A percentile compares a stretch with the other conserved stretches of the same genome.
phyloP scores from a whole-genome alignment of 2,329 filamentous ascomycete species.

The Moelleriella libera region DNA sequence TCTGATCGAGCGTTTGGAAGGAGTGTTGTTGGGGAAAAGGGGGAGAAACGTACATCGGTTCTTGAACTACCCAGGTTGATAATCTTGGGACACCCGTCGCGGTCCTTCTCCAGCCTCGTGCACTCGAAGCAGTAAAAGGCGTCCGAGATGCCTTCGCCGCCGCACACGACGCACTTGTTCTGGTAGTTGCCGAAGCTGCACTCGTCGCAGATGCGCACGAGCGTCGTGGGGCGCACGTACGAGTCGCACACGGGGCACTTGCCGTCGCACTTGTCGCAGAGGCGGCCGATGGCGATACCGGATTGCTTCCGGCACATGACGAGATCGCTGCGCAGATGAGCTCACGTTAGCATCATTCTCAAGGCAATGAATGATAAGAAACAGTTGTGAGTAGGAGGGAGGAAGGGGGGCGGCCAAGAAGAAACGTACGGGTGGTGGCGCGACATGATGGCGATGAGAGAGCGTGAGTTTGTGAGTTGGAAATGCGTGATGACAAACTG shows the following conservation, averaged over 20 bases:
- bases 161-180: constrained; percentile 98
- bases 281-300: constrained; percentile 92
- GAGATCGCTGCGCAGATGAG: constrained; percentile 51
- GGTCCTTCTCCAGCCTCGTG: constrained; percentile 88
- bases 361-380: too few relatives aligned
- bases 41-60: constrained; percentile 57
- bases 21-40: background rate
- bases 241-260: constrained; percentile 99
- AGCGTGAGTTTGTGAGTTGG: background rate
- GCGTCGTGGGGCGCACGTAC: constrained; percentile 93
- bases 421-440: constrained; percentile 75
- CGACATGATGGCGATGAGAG: constrained; percentile 45
- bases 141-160: constrained; percentile 93
- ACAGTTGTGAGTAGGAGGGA: background rate
- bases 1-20: background rate
- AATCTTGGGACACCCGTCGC: constrained; percentile 97
- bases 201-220: constrained; percentile 97
- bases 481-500: background rate
- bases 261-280: constrained; percentile 99
- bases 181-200: constrained; percentile 99
- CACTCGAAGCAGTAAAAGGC: constrained; percentile 99
- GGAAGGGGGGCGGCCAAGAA: background rate
- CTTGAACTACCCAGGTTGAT: constrained; percentile 93
- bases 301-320: constrained; percentile 99
- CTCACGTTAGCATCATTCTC: constrained; percentile 11